A percentile compares a stretch with the other conserved stretches of the same genome.
These are phyloP conservation scores for Echinochloa phyllopogon DNA, from an alignment of 176 grass and related monocot genomes.

Conservation along the genomic window DNA sequence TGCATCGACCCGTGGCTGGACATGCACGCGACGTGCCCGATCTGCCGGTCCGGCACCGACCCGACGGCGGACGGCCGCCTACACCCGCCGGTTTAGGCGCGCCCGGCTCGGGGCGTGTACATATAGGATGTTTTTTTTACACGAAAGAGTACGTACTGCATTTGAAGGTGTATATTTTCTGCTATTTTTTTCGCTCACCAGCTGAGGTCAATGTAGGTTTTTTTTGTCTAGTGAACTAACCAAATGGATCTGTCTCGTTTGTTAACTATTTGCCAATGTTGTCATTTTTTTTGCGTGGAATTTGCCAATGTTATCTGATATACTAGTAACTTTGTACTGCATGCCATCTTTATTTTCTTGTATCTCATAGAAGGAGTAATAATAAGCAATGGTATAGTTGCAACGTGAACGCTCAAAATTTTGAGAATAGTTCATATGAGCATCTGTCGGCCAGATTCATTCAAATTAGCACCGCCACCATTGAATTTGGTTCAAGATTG, in stretches of 20 bases:
- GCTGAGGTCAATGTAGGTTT: background rate
- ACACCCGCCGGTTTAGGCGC: background rate
- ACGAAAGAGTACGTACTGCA: background rate
- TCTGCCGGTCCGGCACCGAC: slow-evolving; percentile 38
- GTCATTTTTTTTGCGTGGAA: background rate
- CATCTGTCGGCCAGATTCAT: too few relatives aligned
- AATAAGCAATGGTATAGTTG: too few relatives aligned
- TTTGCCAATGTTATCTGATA: too few relatives aligned
- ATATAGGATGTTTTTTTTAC: background rate
- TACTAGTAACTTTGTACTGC: too few relatives aligned
- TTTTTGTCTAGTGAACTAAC: background rate
- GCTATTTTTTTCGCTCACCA: background rate
- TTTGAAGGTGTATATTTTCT: background rate
- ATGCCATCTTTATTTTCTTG: too few relatives aligned
- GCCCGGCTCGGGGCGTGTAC: background rate
- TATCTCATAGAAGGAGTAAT: too few relatives aligned
- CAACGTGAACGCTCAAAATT: too few relatives aligned
- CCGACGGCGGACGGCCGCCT: background rate
- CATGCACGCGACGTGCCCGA: slow-evolving; percentile 46
- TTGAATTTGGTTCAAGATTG: too few relatives aligned
- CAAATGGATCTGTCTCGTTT: background rate
- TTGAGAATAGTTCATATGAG: too few relatives aligned
- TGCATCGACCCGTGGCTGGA: slow-evolving; percentile 58
- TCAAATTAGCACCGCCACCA: too few relatives aligned
- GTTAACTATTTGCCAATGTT: background rate